These are phyloP conservation scores for Apiospora malaysiana DNA, from an alignment of 2,329 filamentous ascomycete genomes.

Conservation along the genomic window DNA sequence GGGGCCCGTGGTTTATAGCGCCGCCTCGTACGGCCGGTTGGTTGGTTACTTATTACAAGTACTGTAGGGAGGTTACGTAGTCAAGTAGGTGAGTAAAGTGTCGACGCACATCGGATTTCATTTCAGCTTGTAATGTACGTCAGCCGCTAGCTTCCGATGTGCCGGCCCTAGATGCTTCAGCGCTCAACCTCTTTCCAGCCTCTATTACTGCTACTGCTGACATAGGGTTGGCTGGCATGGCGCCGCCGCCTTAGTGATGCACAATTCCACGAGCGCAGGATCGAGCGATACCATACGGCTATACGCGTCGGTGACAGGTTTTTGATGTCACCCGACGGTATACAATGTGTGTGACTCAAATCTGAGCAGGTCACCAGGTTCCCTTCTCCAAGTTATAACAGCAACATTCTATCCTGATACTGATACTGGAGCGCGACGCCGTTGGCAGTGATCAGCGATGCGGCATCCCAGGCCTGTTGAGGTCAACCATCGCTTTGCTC, in stretches of 20 bases:
- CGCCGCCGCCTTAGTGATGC: background rate
- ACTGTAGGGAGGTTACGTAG: too few species aligned
- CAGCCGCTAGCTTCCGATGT: background rate
- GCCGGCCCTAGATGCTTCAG: background rate
- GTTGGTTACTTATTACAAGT: too few species aligned
- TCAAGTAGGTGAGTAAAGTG: too few species aligned
- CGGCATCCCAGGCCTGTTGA: background rate
- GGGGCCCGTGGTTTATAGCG: background rate
- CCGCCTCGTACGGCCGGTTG: background rate
- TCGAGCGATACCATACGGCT: background rate
- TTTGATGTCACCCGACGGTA: background rate
- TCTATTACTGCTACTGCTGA: background rate
- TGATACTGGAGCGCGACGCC: background rate
- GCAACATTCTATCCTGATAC: background rate
- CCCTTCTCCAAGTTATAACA: background rate
- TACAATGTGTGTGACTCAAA: background rate
- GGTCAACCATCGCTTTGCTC: background rate
- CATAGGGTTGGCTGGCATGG: background rate
- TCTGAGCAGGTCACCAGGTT: background rate
- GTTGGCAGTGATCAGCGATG: background rate
- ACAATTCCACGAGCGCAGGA: background rate
- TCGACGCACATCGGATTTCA: background rate
- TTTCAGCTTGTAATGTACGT: background rate
- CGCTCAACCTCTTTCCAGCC: background rate
- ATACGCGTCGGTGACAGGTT: background rate